Evolutionary conservation across 306 rosid species (phyloP).

Genomic region (Rosa lucieae): DNA sequence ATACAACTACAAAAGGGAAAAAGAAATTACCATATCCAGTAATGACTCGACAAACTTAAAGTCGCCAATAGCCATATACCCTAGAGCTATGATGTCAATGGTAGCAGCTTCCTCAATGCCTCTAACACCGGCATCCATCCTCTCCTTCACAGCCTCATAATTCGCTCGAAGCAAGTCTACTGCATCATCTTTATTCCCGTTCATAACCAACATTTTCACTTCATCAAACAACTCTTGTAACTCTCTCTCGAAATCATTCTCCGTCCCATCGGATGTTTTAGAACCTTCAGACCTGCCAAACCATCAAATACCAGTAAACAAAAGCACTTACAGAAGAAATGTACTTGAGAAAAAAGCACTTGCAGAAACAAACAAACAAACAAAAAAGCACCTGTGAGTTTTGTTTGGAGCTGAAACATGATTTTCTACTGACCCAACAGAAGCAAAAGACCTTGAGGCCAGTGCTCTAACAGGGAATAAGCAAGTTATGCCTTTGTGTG

Average conservation of each 20-base stretch:
- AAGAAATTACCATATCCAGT: slow-evolving; percentile 51
- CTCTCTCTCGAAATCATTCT: slow-evolving; percentile 49
- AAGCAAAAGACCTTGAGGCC: slow-evolving; percentile 34
- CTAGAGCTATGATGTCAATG: slow-evolving; percentile 69
- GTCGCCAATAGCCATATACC: slow-evolving; percentile 82
- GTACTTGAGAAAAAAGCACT: not conserved
- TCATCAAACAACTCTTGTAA: slow-evolving; percentile 77
- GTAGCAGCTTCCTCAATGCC: slow-evolving; percentile 87
- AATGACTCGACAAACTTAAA: slow-evolving; percentile 51
- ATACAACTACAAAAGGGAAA: slow-evolving; percentile 12
- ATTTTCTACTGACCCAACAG: slow-evolving; percentile 41
- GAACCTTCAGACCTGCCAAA: slow-evolving; percentile 27
- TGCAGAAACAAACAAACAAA: not conserved
- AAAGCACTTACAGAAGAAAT: slow-evolving; percentile 6
- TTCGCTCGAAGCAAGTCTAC: slow-evolving; percentile 70
- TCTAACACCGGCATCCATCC: slow-evolving; percentile 53
- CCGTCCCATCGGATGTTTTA: slow-evolving; percentile 18
- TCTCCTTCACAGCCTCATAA: slow-evolving; percentile 75
- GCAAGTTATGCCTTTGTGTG: slow-evolving; percentile 33
- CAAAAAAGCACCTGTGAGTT: slow-evolving; percentile 44
- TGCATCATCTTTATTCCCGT: slow-evolving; percentile 62
- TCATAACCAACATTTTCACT: slow-evolving; percentile 66
- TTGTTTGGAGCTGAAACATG: slow-evolving; percentile 40
- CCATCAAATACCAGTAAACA: not conserved
- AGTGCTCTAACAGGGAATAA: slow-evolving; percentile 27